A percentile compares a stretch with the other conserved stretches of the same genome.
Evolutionary conservation across 2,329 filamentous ascomycete genomes (phyloP).

Genomic region (Fusarium protoensiforme): DNA sequence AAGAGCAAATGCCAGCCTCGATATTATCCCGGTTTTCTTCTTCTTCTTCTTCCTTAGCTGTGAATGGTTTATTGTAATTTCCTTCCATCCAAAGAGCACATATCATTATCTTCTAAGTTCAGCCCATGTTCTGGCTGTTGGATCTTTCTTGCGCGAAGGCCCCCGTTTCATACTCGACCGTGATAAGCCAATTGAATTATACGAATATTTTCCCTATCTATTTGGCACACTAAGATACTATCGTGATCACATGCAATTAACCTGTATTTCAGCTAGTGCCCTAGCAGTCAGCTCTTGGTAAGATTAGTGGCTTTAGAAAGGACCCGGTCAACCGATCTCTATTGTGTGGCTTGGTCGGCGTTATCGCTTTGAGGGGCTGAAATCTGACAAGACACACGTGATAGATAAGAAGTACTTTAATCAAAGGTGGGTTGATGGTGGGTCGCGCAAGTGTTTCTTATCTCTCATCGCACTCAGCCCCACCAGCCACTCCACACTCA

Average conservation of each 20-base stretch:
- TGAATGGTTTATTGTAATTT: background rate
- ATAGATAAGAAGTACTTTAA: background rate
- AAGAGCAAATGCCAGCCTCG: background rate
- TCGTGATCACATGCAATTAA: rapidly evolving
- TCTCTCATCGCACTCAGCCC: background rate
- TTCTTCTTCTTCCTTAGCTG: background rate
- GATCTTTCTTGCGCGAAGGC: background rate
- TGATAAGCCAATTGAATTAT: background rate
- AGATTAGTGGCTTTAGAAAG: background rate
- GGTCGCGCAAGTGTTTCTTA: background rate
- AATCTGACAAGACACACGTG: background rate
- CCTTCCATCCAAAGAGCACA: background rate
- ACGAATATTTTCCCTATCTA: background rate
- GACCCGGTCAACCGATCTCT: background rate
- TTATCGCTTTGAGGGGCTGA: background rate
- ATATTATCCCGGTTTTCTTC: background rate
- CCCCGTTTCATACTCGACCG: background rate
- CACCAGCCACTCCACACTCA: background rate
- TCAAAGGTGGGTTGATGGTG: background rate
- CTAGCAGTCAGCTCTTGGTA: too few relatives aligned
- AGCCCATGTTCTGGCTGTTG: background rate
- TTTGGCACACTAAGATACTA: background rate
- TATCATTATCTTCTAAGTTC: background rate
- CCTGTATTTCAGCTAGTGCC: background rate
- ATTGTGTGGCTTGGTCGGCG: background rate